Evolutionary conservation across 2,329 filamentous ascomycete species (phyloP).

Genomic region (Phyllosticta paracitricarpa): DNA sequence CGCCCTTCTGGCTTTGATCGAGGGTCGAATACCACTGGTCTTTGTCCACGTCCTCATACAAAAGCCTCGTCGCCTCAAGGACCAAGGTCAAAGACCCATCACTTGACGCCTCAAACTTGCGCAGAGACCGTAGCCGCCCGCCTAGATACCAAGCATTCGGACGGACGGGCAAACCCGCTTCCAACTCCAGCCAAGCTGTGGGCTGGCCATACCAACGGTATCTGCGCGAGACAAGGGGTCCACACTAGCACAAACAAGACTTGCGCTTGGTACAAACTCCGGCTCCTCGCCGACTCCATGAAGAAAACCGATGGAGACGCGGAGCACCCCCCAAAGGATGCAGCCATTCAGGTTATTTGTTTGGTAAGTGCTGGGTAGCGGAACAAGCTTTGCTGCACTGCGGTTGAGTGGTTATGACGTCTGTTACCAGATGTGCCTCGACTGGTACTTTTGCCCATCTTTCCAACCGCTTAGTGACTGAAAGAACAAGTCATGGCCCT

Average conservation of each 20-base stretch:
- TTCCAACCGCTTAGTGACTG: background rate
- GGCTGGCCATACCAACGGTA: background rate
- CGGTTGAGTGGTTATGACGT: background rate
- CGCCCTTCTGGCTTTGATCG: background rate
- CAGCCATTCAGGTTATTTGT: slow-evolving; percentile 40
- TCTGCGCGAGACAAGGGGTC: background rate
- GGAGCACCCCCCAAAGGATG: slow-evolving; percentile 26
- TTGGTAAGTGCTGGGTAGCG: slow-evolving; percentile 25
- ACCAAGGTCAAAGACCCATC: background rate
- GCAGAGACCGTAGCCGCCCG: background rate
- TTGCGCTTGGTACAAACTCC: background rate
- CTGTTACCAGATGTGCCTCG: background rate
- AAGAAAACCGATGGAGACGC: slow-evolving; percentile 28
- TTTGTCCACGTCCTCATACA: background rate
- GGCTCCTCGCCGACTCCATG: slow-evolving; percentile 24
- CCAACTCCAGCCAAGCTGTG: background rate
- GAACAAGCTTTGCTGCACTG: background rate
- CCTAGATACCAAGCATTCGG: background rate
- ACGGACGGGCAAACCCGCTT: background rate
- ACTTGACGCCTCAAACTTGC: background rate
- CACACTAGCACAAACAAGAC: background rate
- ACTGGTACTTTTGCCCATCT: background rate
- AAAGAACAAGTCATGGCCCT: background rate
- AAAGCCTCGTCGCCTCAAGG: background rate
- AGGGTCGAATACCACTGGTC: background rate